Evolutionary conservation across 305 asterid genomes (phyloP), one percentile per base, ranked within the genome.

Genomic region (Solanum hybrid): DNA sequence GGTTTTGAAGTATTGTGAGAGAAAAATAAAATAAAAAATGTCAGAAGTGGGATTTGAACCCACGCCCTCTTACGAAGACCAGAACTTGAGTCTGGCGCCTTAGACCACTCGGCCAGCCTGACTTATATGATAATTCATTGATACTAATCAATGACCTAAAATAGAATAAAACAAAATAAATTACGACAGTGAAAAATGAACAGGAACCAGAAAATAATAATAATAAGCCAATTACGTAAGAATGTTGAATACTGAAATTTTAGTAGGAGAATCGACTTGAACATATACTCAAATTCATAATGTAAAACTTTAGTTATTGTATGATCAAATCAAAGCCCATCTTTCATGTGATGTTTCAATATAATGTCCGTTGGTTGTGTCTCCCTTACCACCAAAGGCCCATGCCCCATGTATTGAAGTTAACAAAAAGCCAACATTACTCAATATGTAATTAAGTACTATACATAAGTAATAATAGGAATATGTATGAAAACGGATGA

Each of bases 41-140:
- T 76, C 42, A 76, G 42, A 76, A 76, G 81, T 76, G 82, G 42
- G 82, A 76, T 19, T 34, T 76, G 82, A 76, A 76, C 82, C 82
- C 82, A 34, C 81, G 42, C 81, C 81, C 81, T 76, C 81, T 76
- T 17, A 7, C 81, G 42, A 76, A 32, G 42, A 76, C 81, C 81
- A 76, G 42, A 73, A 91, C 92, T 92, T 88, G 92, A 89, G 92
- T 91, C 93, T 91, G 92, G 93, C 91, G 92, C 93, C 93, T 91
- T 91, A 89, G 93, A 92, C 93, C 94, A 89, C 94, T 91, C 92
- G 93, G 92, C 93, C 94, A 92, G 89, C 92, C 92, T 92, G 92
- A 90, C 93, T 2, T 69, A 7, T 1, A 4, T 2, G 0, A 45
- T 0, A 45, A 14, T 4, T 14, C 0, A 1, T 14, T 45, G 0